Evolutionary conservation across 2,329 filamentous ascomycete species (phyloP).

Genomic region (Talaromyces sp.): DNA sequence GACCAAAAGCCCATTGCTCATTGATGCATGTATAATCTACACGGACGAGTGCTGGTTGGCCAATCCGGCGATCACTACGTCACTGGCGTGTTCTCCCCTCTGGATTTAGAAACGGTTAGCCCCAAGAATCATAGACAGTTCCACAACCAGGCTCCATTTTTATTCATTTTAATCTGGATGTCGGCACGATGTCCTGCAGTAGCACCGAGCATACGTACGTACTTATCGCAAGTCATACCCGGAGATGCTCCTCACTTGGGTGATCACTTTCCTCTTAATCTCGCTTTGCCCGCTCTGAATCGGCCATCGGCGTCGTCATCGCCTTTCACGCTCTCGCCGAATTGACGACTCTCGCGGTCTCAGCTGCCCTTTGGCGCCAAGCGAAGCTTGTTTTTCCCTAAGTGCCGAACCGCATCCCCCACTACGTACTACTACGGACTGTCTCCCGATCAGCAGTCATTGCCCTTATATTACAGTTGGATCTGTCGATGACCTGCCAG

Average conservation of each 20-base stretch:
- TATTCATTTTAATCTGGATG: neutral
- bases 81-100: neutral
- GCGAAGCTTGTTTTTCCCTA: neutral
- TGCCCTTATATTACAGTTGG: neutral
- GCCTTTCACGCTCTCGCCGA: neutral
- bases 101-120: neutral
- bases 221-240: neutral
- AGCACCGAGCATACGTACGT: neutral
- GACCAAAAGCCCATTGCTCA: neutral
- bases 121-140: too few species aligned
- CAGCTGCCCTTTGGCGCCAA: neutral
- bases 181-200: neutral
- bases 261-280: neutral
- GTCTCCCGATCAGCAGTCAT: neutral
- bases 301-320: neutral
- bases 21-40: neutral
- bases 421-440: neutral
- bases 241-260: neutral
- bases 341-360: neutral
- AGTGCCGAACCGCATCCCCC: neutral
- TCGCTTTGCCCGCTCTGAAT: neutral
- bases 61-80: constrained; percentile 4
- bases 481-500: neutral
- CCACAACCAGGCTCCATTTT: too few species aligned
- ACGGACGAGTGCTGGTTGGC: neutral